Conservation (phyloP, 306 rosid genomes). For the Dalbergia cultrata region DNA sequence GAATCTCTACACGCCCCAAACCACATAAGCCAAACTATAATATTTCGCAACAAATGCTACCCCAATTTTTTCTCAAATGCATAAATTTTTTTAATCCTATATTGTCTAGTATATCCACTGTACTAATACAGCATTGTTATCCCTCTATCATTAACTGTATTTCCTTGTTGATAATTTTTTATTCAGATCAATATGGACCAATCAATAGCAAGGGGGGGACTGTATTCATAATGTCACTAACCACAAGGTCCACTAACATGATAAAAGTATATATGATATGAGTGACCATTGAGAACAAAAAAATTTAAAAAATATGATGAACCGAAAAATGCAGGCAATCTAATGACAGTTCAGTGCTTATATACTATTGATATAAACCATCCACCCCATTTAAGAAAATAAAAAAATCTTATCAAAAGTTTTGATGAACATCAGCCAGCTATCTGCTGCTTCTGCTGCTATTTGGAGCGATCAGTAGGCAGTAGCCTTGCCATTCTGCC, state of each 20-base stretch:
- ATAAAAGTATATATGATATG: constrained; percentile 8
- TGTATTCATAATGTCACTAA: not conserved
- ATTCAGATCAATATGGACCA: not conserved
- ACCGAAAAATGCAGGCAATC: constrained; percentile 42
- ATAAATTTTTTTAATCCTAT: too few relatives aligned
- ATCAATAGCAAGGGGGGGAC: too few relatives aligned
- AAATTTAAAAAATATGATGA: constrained; percentile 12
- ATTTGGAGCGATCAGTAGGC: constrained; percentile 43
- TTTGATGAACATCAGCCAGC: constrained; percentile 28
- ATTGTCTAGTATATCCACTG: too few relatives aligned
- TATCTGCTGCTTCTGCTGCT: constrained; percentile 12
- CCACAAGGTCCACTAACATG: constrained; percentile 14
- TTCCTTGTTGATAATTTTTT: too few relatives aligned
- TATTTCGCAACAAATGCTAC: too few relatives aligned
- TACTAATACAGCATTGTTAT: too few relatives aligned
- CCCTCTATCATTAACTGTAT: too few relatives aligned
- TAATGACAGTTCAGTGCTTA: constrained; percentile 40
- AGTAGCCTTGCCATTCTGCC: constrained; percentile 56
- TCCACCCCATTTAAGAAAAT: constrained; percentile 41
- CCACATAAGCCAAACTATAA: too few relatives aligned
- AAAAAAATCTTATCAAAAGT: constrained; percentile 32
- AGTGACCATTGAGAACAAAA: not conserved
- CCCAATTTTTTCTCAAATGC: too few relatives aligned
- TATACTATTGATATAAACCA: constrained; percentile 38
- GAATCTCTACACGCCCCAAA: too few relatives aligned